Evolutionary conservation across 2,329 filamentous ascomycete species (phyloP).

Genomic region (Sporothrix inflata): DNA sequence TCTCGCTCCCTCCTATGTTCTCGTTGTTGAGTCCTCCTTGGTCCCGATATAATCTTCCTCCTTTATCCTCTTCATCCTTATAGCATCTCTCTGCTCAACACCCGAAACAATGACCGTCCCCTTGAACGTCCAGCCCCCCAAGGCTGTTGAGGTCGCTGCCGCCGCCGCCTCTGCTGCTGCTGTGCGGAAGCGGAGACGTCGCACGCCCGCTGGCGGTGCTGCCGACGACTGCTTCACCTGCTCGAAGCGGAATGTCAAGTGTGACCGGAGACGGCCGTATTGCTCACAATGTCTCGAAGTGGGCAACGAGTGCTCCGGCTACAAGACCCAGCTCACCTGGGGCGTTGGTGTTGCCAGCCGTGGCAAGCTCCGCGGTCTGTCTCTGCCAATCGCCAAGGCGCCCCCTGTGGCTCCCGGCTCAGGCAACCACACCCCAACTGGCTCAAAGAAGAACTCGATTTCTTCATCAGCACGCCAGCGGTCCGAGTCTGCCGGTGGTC

Average conservation of each 20-base stretch:
- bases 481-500: constrained; percentile 48
- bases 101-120: constrained; percentile 52
- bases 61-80: background rate
- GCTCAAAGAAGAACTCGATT: constrained; percentile 51
- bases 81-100: constrained; percentile 8
- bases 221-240: constrained; percentile 96
- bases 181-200: constrained; percentile 75
- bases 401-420: constrained; percentile 53
- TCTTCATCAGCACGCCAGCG: constrained; percentile 44
- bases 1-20: constrained; percentile 31
- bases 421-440: constrained; percentile 23
- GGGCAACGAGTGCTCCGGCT: constrained; percentile 91
- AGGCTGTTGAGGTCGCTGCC: constrained; percentile 42
- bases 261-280: constrained; percentile 89
- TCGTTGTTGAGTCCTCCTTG: background rate
- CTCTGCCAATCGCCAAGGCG: constrained; percentile 68
- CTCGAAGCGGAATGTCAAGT: constrained; percentile 79
- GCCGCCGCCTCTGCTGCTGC: constrained; percentile 41
- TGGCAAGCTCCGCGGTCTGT: constrained; percentile 89
- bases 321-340: constrained; percentile 97
- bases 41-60: background rate
- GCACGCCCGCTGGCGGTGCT: constrained; percentile 84
- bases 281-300: constrained; percentile 92
- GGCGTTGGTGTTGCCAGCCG: constrained; percentile 93
- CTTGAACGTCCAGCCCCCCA: constrained; percentile 51